These are phyloP conservation scores for Acanthamoeba rhysodes DNA, from an alignment of 208 protist species.

Conservation along the genomic window DNA sequence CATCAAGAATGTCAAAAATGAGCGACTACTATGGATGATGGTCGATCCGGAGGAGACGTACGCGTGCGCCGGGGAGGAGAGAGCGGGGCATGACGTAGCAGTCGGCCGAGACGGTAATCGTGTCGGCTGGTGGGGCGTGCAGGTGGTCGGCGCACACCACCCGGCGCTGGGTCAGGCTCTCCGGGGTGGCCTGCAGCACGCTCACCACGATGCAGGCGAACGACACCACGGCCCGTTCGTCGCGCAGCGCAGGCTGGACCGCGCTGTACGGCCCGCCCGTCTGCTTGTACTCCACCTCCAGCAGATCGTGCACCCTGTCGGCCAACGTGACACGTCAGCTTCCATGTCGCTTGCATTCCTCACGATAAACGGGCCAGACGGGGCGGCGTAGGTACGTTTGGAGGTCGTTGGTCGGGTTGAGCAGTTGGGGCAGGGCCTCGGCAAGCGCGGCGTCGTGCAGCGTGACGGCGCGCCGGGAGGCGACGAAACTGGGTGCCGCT, in stretches of 20 bases:
- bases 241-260: not conserved
- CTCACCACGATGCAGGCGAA: slow-evolving; percentile 8
- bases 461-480: not conserved
- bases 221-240: slow-evolving; percentile 22
- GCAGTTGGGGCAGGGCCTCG: not conserved
- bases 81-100: not conserved
- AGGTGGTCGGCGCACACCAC: slow-evolving; percentile 13
- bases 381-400: not conserved
- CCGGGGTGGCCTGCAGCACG: not conserved
- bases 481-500: not conserved
- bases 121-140: not conserved
- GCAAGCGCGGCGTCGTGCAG: not conserved
- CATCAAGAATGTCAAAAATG: not conserved
- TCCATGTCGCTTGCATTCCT: not conserved
- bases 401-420: not conserved
- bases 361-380: too few relatives aligned
- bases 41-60: not conserved
- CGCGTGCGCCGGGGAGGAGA: not conserved
- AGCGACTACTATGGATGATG: not conserved
- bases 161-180: slow-evolving; percentile 1
- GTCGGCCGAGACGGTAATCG: not conserved
- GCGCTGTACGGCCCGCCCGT: not conserved
- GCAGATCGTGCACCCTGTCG: slow-evolving; percentile 13
- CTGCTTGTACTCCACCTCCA: not conserved
- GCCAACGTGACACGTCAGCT: not conserved